Evolutionary conservation across 164 flowering plant species (phyloP), one percentile per base, ranked within the genome.

Genomic region (Santalum album): DNA sequence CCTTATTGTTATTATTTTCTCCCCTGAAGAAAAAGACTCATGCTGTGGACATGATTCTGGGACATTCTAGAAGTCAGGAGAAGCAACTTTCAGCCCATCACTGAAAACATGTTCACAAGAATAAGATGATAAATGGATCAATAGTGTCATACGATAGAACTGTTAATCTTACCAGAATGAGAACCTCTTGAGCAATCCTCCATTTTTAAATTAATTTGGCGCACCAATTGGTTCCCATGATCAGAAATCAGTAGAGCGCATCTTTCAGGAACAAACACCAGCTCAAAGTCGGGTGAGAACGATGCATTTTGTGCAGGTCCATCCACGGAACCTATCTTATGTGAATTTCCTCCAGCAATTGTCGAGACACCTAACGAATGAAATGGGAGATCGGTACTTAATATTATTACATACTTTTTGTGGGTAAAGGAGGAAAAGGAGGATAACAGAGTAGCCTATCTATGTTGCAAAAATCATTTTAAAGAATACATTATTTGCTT

Each of bases 291-390:
- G 45, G 59, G 38, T 0, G 91, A 89, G 53, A 89, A 86, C 2
- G 86, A 61, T 16, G 95, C 91, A 72, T 82, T 68, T 42, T 69
- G 79, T 21, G 76, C 89, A 54, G 95, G 90, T 23, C 95, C 91
- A 70, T 86, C 97, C 2, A 29, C 50, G n/a, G 52, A 53, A 24
- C 96, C 91, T 6, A 65, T 6, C 34, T 45, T 70, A 49, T 57
- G 34, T 14, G 81, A 60, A 62, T 36, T 51, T 12, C 90, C 91
- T 44, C 91, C 91, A 49, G 87, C 95, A 64, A 84, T 89, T n/a
- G 91, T 89, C 9, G 78, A 75, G 65, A 82, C 96, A 67, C 96
- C 95, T 82, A 59, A 19, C 47, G 12, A 3, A 25, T 25, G n/a
- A n/a, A n/a, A n/a, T n/a, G n/a, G n/a, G n/a, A n/a, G n/a, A n/a